Evolutionary conservation across 495 filamentous ascomycete species (phyloP).

Genomic region (Annulohypoxylon maeteangense): DNA sequence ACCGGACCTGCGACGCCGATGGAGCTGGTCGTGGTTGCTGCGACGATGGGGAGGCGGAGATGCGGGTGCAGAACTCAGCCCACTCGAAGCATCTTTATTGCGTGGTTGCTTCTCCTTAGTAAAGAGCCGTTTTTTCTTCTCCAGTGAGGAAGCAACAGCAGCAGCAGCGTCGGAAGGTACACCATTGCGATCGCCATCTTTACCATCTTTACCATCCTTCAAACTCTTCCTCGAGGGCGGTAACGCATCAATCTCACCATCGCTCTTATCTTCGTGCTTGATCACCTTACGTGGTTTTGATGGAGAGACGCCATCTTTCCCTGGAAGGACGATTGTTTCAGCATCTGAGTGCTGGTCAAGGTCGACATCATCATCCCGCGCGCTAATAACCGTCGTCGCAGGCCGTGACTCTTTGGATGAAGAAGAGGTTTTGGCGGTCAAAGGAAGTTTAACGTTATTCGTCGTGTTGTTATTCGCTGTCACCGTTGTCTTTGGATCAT

Average conservation of each 20-base stretch:
- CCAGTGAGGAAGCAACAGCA: slow-evolving; percentile 39
- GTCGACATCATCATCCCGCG: slow-evolving; percentile 54
- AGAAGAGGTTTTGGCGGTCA: slow-evolving; percentile 26
- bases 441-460: slow-evolving; percentile 35
- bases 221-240: slow-evolving; percentile 50
- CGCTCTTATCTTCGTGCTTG: slow-evolving; percentile 74
- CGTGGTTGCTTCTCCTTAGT: slow-evolving; percentile 55
- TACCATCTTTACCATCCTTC: slow-evolving; percentile 48
- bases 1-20: slow-evolving; percentile 54
- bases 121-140: slow-evolving; percentile 61
- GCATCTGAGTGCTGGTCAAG: slow-evolving; percentile 78
- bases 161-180: slow-evolving; percentile 49
- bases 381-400: slow-evolving; percentile 25
- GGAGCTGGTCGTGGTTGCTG: slow-evolving; percentile 43
- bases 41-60: slow-evolving; percentile 53
- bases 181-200: slow-evolving; percentile 46
- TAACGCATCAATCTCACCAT: slow-evolving; percentile 56
- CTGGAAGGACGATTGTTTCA: slow-evolving; percentile 81
- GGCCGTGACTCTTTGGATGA: slow-evolving; percentile 30
- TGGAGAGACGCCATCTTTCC: slow-evolving; percentile 74
- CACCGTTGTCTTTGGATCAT: slow-evolving; percentile 53
- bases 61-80: slow-evolving; percentile 64
- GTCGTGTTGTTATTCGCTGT: slow-evolving; percentile 43
- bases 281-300: slow-evolving; percentile 75
- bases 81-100: slow-evolving; percentile 61